Evolutionary conservation across 495 filamentous ascomycete species (phyloP).

Genomic region (Penicillium robsamsonii): DNA sequence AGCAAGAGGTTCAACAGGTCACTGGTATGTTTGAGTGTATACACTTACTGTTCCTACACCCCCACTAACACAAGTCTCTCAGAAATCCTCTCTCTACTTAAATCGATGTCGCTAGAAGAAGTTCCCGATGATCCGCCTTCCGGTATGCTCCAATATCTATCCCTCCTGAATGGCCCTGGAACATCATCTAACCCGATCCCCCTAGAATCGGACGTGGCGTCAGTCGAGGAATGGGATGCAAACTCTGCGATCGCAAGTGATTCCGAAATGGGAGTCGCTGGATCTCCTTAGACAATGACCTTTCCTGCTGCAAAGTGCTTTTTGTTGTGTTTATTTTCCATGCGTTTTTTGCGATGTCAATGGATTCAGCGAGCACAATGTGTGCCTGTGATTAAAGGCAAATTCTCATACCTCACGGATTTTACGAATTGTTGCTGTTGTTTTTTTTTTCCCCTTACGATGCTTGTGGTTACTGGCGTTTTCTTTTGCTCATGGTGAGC

Average conservation of each 20-base stretch:
- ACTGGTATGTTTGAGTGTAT: slow-evolving; percentile 33
- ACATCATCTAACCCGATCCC: slow-evolving; percentile 18
- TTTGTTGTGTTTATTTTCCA: slow-evolving; percentile 1
- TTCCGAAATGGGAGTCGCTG: slow-evolving; percentile 42
- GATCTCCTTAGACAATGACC: slow-evolving; percentile 27
- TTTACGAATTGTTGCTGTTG: slow-evolving; percentile 8
- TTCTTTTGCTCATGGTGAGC: neutral
- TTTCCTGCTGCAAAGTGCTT: neutral
- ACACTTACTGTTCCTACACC: neutral
- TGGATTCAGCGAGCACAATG: slow-evolving; percentile 4
- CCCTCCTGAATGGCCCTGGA: slow-evolving; percentile 11
- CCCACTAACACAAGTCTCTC: slow-evolving; percentile 10
- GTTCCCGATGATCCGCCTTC: slow-evolving; percentile 42
- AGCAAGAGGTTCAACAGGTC: slow-evolving; percentile 30
- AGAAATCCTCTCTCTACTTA: slow-evolving; percentile 34
- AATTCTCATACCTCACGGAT: slow-evolving; percentile 4
- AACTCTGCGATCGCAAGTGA: slow-evolving; percentile 44
- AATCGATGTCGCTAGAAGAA: slow-evolving; percentile 35
- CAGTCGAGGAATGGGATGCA: slow-evolving; percentile 47
- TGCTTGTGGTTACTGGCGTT: neutral
- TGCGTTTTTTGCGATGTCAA: slow-evolving; percentile 8
- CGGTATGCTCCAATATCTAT: slow-evolving; percentile 33
- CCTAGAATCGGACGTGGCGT: slow-evolving; percentile 44
- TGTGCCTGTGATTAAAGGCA: neutral
- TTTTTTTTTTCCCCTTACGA: neutral